phyloP scores from a whole-genome alignment of 805 yeast genomes.

The Yarrowia sp. region DNA sequence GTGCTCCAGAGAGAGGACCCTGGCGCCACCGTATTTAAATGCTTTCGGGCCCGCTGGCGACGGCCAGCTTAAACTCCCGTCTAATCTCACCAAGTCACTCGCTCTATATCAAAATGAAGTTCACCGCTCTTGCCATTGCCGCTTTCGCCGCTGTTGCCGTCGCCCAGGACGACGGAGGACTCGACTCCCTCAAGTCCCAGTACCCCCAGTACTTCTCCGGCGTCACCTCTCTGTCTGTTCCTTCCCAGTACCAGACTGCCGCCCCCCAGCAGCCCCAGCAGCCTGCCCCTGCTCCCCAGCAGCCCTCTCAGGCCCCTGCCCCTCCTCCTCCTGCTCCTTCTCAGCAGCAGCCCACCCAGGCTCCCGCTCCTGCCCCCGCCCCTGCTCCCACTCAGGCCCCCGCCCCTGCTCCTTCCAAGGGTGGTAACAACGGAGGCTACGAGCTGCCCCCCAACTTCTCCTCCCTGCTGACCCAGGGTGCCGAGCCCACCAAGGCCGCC shows the following conservation, averaged over 20 bases:
- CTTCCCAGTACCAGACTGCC: conserved; percentile 30
- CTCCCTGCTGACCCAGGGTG: conserved; percentile 1
- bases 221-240: conserved; percentile 35
- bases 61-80: conserved; percentile 29
- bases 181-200: conserved; percentile 35
- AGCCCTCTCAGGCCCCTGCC: conserved; percentile 10
- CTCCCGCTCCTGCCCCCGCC: conserved; percentile 13
- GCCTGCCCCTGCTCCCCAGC: conserved; percentile 30
- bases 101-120: conserved; percentile 21
- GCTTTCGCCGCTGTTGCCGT: conserved; percentile 27
- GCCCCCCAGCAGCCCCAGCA: conserved; percentile 30
- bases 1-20: not conserved
- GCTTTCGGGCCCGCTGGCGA: conserved; percentile 3
- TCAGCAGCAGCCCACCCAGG: conserved; percentile 11
- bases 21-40: conserved; percentile 11
- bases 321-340: conserved; percentile 34
- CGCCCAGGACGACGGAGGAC: conserved; percentile 38
- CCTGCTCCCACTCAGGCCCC: conserved; percentile 20
- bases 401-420: conserved; percentile 17
- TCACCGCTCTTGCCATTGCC: conserved; percentile 37
- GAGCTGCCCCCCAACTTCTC: conserved; percentile 27
- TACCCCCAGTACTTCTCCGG: conserved; percentile 33
- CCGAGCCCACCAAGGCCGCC: conserved; percentile 12
- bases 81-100: conserved; percentile 34
- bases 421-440: conserved; percentile 23